Evolutionary conservation across 2,329 filamentous ascomycete genomes (phyloP), one percentile per base, ranked within the genome.

Genomic region (Alternaria conjuncta): DNA sequence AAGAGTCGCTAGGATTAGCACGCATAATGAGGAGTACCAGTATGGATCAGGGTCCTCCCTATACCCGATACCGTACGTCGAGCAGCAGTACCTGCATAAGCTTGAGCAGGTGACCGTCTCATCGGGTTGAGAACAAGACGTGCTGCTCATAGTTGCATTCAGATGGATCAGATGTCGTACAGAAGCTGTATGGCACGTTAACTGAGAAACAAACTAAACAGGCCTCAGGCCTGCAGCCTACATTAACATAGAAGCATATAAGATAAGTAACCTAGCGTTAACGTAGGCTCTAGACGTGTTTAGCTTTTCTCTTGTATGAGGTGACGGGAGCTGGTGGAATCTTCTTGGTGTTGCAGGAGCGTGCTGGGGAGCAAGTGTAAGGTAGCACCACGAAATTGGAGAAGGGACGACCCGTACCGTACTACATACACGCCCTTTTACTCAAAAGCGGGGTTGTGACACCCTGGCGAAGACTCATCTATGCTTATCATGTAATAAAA

Each of bases 401-500:
- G 15, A 13, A 49, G 51, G 43, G 44, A 60, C 28, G 51, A 57
- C 25, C 21, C 51, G 44, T 50, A 23, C 32, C 44, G 58, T 60
- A 32, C 23, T 25, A 57, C 30, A 23, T 23, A 10, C 36, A 41
- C 36, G 36, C 36, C 36, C 20, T 53, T 41, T 41, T 13, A 41
- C 49, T 53, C 43, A 20, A 25, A 53, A 41, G 49, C 49, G 49
- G 30, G 49, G 49, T 36, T 41, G 15, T 53, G 49, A 53, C 28
- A 41, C 13, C 20, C 49, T 36, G 30, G 28, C 20, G 20, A 18
- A 23, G n/a, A 18, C 20, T 23, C 20, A 32, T 41, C 25, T 51
- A 53, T 41, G 49, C 49, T 36, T 36, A 8, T n/a, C 20, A 30
- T 23, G n/a, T 20, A 30, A 3, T 53, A 21, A 53, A 53, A 36